phyloP scores from a whole-genome alignment of 352 stramenopile species.

The Pythium graminicola region DNA sequence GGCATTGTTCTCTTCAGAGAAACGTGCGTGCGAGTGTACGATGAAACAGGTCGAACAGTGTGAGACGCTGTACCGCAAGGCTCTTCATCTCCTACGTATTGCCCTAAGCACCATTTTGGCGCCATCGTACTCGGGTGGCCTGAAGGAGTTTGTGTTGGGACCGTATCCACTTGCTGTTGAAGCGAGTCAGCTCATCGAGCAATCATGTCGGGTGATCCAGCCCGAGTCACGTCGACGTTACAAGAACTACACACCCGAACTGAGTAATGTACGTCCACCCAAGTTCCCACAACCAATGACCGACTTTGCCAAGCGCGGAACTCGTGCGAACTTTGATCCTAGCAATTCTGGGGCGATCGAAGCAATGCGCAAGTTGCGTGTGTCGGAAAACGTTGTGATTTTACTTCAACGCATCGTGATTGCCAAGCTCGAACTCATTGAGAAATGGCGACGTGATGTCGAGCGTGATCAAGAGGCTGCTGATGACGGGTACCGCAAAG shows the following conservation, averaged over 20 bases:
- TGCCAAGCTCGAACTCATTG: constrained; percentile 64
- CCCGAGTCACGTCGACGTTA: constrained; percentile 65
- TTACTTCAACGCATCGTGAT: constrained; percentile 71
- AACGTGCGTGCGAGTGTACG: constrained; percentile 59
- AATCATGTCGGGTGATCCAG: constrained; percentile 53
- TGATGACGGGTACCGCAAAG: constrained; percentile 34
- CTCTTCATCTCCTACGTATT: constrained; percentile 55
- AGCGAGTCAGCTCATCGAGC: constrained; percentile 58
- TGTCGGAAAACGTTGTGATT: constrained; percentile 63
- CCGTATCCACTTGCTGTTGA: constrained; percentile 65
- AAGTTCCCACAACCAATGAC: constrained; percentile 61
- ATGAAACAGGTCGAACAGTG: constrained; percentile 61
- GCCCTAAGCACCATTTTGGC: constrained; percentile 60
- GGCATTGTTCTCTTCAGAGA: constrained; percentile 65
- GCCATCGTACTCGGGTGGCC: constrained; percentile 52
- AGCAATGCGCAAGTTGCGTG: constrained; percentile 50
- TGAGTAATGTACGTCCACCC: constrained; percentile 42
- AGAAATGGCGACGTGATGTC: constrained; percentile 52
- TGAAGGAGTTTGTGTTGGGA: constrained; percentile 62
- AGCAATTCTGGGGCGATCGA: constrained; percentile 49
- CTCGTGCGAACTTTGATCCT: constrained; percentile 51
- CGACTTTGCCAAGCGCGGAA: constrained; percentile 54
- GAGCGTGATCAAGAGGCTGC: constrained; percentile 49
- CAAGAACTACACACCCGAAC: constrained; percentile 38
- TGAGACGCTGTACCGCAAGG: constrained; percentile 49